Evolutionary conservation across 2,329 filamentous ascomycete genomes (phyloP).

Genomic region (Trichoderma aggressivum): DNA sequence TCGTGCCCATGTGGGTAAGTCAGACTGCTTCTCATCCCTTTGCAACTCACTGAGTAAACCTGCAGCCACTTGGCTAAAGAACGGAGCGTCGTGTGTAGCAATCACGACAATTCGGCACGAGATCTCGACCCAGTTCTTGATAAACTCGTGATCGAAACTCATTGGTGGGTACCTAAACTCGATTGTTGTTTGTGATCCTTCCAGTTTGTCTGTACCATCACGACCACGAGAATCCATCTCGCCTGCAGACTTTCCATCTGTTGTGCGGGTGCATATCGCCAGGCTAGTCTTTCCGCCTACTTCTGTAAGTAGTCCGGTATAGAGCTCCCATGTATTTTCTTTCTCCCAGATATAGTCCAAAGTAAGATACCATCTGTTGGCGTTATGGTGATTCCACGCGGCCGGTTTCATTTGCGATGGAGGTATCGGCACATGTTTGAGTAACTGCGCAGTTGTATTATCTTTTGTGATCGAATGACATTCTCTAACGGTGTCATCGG

Average conservation of each 20-base stretch:
- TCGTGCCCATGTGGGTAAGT: background rate
- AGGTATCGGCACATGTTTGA: background rate
- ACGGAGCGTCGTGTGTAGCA: background rate
- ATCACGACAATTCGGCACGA: slow-evolving; percentile 20
- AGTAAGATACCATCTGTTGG: background rate
- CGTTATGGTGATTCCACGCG: background rate
- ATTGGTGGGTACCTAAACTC: slow-evolving; percentile 29
- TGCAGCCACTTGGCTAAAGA: slow-evolving; percentile 11
- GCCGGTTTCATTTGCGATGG: background rate
- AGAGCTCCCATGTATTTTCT: background rate
- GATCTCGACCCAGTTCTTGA: slow-evolving; percentile 26
- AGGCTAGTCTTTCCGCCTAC: background rate
- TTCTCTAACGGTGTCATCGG: background rate
- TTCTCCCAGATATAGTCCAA: background rate
- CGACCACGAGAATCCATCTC: background rate
- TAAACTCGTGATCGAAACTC: slow-evolving; percentile 25
- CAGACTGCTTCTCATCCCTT: background rate
- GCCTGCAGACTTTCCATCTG: background rate
- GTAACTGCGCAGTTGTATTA: background rate
- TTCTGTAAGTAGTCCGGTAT: background rate
- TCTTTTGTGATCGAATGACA: too few species aligned
- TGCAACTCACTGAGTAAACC: background rate
- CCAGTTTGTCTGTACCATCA: background rate
- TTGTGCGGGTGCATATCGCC: background rate
- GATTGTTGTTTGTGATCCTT: slow-evolving; percentile 21